Evolutionary conservation across 768 basidiomycete genomes (phyloP), one percentile per base, ranked within the genome.

Genomic region (Suillus cothurnatus): DNA sequence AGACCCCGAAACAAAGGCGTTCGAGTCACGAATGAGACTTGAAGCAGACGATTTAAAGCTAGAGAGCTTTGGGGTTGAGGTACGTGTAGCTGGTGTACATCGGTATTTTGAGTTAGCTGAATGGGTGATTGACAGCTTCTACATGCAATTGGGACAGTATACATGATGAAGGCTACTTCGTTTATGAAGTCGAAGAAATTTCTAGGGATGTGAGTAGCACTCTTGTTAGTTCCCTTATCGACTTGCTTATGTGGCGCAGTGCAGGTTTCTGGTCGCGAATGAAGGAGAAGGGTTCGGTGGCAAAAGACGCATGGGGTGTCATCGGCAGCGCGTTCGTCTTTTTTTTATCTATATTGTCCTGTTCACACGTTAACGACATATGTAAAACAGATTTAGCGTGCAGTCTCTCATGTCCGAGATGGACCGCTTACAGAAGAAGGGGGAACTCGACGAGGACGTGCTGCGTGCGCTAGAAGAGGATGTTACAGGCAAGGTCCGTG

Each of bases 61-160:
- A 61, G 97, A 99, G 81, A 95, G 93, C 69, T 99, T 99, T 77
- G 97, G 97, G 57, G 89, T 99, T 28, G 97, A 98, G 87, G 91
- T 93, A 70, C 36, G 85, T 75, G 49, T 57, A 7, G 39, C 14
- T 57, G 34, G 1, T 41, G 53, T 55, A 17, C n/a, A 12, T 69
- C 55, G 21, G 8, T 12, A 34, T 15, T 15, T 53, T 11, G 31
- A 32, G 12, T 36, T 19, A 38, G 4, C 14, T 57, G 31, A 38
- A 21, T 21, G 32, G 4, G 53, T 12, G 5, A 8, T 39, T 17
- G 15, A 58, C 66, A 94, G 91, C 85, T 97, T 45, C 79, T 97
- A 32, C 95, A 97, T 72, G 90, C 94, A 15, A 96, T 97, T 68
- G 93, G 95, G 2, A 88, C 85, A 50, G 89, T 97, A 31, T 99